Conservation (phyloP, 495 filamentous ascomycete genomes). For the Neurospora tetraspora region DNA sequence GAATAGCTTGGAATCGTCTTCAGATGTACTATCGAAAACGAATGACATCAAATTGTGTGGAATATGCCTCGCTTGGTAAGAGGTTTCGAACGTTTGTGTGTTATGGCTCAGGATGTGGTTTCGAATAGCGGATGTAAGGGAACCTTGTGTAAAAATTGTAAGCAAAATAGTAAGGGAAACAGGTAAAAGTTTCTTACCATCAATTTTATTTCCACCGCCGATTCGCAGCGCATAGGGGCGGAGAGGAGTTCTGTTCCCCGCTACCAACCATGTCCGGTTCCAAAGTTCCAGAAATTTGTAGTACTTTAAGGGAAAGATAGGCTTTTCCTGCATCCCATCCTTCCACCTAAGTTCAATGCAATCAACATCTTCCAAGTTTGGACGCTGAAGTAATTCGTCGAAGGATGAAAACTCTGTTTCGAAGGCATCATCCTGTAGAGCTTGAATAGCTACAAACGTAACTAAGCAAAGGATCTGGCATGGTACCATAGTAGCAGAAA, state of each 20-base stretch:
- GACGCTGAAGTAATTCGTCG: background rate
- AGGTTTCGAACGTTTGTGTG: background rate
- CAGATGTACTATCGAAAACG: too few relatives aligned
- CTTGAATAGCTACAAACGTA: background rate
- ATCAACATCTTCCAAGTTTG: too few relatives aligned
- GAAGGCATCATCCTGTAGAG: background rate
- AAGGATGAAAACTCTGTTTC: background rate
- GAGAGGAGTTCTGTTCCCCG: background rate
- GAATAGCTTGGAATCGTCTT: too few relatives aligned
- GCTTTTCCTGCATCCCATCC: too few relatives aligned
- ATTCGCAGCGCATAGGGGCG: background rate
- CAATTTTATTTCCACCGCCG: background rate
- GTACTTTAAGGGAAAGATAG: background rate
- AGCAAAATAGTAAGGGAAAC: background rate
- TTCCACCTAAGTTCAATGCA: too few relatives aligned
- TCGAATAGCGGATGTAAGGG: background rate
- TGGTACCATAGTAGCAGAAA: too few relatives aligned
- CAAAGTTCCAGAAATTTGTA: background rate
- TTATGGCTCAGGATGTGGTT: background rate
- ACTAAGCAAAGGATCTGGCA: background rate
- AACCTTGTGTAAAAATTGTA: background rate
- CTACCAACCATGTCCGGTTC: background rate
- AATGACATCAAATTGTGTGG: background rate
- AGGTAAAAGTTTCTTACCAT: background rate
- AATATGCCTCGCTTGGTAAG: background rate